Evolutionary conservation across 2,329 filamentous ascomycete genomes (phyloP).

Genomic region (Ophiosphaerella herpotricha): DNA sequence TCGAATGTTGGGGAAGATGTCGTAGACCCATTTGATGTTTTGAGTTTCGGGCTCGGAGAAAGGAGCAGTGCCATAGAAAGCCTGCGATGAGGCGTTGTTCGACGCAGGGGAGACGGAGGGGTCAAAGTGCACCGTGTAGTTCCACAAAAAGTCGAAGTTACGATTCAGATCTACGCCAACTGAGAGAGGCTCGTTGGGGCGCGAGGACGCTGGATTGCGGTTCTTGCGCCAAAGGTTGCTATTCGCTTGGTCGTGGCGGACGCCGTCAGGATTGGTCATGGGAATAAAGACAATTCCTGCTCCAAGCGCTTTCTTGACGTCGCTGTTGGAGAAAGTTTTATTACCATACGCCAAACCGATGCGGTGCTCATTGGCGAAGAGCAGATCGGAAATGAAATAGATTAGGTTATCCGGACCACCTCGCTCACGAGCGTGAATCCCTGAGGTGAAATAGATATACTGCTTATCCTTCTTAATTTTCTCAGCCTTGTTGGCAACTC

Average conservation of each 20-base stretch:
- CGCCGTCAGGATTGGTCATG: slow-evolving; percentile 38
- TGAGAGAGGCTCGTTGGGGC: slow-evolving; percentile 13
- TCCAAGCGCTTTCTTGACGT: slow-evolving; percentile 58
- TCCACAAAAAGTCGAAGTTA: slow-evolving; percentile 60
- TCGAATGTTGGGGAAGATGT: slow-evolving; percentile 54
- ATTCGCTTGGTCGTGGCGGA: slow-evolving; percentile 36
- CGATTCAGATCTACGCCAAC: slow-evolving; percentile 41
- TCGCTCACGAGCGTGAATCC: slow-evolving; percentile 63
- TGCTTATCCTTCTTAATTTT: slow-evolving; percentile 49
- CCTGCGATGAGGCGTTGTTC: slow-evolving; percentile 49
- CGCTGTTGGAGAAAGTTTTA: slow-evolving; percentile 55
- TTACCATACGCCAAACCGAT: slow-evolving; percentile 59
- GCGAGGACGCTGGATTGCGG: slow-evolving; percentile 45
- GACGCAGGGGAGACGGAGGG: slow-evolving; percentile 48
- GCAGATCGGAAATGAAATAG: slow-evolving; percentile 62
- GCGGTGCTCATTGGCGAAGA: slow-evolving; percentile 57
- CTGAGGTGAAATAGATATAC: slow-evolving; percentile 59
- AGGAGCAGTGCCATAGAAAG: slow-evolving; percentile 57
- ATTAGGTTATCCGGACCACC: slow-evolving; percentile 62
- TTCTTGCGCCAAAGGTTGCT: slow-evolving; percentile 43
- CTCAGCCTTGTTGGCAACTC: slow-evolving; percentile 52
- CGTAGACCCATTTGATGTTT: slow-evolving; percentile 59
- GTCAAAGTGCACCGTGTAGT: slow-evolving; percentile 55
- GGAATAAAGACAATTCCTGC: slow-evolving; percentile 59
- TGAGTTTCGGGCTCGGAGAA: slow-evolving; percentile 63